Conservation (phyloP, 2,329 filamentous ascomycete genomes). For the Pseudocercospora cruenta region DNA sequence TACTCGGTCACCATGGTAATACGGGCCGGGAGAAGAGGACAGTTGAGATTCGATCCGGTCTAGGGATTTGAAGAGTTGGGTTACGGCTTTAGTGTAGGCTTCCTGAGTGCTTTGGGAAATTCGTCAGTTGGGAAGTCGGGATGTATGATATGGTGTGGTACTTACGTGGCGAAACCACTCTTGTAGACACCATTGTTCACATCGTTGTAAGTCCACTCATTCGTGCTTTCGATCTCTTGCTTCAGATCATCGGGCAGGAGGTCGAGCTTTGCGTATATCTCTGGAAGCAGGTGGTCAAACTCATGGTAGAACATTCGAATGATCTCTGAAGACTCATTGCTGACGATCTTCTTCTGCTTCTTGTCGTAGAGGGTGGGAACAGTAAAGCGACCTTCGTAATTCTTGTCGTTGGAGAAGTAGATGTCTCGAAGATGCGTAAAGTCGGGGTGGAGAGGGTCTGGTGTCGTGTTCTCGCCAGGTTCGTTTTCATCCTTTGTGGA, state of each 20-base stretch:
- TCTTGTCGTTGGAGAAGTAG: slow-evolving; percentile 74
- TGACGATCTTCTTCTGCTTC: slow-evolving; percentile 75
- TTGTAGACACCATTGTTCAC: slow-evolving; percentile 59
- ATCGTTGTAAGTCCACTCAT: slow-evolving; percentile 58
- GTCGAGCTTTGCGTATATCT: slow-evolving; percentile 49
- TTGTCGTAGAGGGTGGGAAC: slow-evolving; percentile 87
- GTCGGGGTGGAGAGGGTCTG: slow-evolving; percentile 67
- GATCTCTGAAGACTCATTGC: slow-evolving; percentile 91
- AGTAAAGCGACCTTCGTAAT: slow-evolving; percentile 80
- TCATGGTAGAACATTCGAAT: slow-evolving; percentile 84
- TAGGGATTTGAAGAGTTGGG: slow-evolving; percentile 52
- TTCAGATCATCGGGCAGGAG: slow-evolving; percentile 50
- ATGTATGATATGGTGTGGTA: not conserved
- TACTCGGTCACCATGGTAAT: slow-evolving; percentile 50
- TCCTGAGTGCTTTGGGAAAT: slow-evolving; percentile 45
- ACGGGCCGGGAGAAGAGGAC: slow-evolving; percentile 47
- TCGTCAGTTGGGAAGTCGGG: not conserved
- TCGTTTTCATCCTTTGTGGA: slow-evolving; percentile 64
- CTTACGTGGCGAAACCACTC: slow-evolving; percentile 53
- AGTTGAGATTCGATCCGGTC: slow-evolving; percentile 52
- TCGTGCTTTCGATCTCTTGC: slow-evolving; percentile 53
- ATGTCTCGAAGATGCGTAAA: slow-evolving; percentile 76
- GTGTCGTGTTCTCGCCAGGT: slow-evolving; percentile 59
- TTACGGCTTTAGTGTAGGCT: slow-evolving; percentile 53
- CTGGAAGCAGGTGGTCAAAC: slow-evolving; percentile 66